Base-by-base conservation (phyloP, 2,329 filamentous ascomycete genomes). In the Graphilbum fragrans region DNA sequence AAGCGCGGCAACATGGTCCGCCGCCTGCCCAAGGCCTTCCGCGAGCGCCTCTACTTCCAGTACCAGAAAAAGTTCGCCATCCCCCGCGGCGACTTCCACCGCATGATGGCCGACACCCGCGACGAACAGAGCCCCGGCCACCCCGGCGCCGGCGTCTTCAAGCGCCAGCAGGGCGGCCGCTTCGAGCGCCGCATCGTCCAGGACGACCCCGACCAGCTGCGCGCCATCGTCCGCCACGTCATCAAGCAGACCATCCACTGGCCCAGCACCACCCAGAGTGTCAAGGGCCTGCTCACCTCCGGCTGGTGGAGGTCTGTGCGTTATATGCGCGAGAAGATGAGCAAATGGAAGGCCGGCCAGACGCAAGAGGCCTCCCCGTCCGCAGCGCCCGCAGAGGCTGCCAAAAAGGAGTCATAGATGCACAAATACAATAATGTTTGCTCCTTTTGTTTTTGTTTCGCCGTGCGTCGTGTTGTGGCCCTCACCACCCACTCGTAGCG, bases 1-100 rank as follows among this genome's bases (percentile, higher is more conserved):
- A 87, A 84, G 54, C 80, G 92, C 43, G 86, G 85, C 17, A 98
- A 98, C 61, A 98, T 98, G 86, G 90, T 98, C 10, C 79, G 92
- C 5, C 81, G 92, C 12, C 67, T 98, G 11, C 92, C 92, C 4
- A 82, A 82, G 52, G 72, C 79, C 6, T 96, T 98, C 70, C 77
- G 92, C 31, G 77, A 83, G 41, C 88, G 86, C 45, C 67, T 98
- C 0, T 98, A 98, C 64, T 94, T 94, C 60, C 80, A 88, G 53
- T 98, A 95, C 59, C 88, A 94, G 59, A 80, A 82, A 57, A 90
- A 94, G 54, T 93, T 88, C 54, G 73, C 75, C 42, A 92, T 98
- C 35, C 86, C 90, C 21, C 78, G 79, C 16, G 72, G 75, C 5
- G 86, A 94, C 42, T 98, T 94, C 58, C 69, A 84, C 53, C 72